These are phyloP conservation scores for Penicillium palitans DNA, from an alignment of 2,329 filamentous ascomycete genomes.

Conservation along the genomic window DNA sequence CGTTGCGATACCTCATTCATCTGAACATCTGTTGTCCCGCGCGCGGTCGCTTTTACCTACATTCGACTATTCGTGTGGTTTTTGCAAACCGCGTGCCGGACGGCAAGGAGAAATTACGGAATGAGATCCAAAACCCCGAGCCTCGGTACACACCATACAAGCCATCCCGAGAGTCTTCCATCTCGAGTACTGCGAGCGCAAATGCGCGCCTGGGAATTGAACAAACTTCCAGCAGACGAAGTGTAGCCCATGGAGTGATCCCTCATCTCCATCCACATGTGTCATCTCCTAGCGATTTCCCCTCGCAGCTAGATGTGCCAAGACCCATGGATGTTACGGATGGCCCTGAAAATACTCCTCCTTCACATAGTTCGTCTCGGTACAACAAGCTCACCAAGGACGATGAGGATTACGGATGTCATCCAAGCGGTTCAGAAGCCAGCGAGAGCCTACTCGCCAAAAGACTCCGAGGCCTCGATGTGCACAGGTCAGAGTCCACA, in stretches of 20 bases:
- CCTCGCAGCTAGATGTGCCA: slow-evolving; percentile 14
- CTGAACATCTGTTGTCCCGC: slow-evolving; percentile 87
- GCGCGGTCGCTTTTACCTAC: slow-evolving; percentile 81
- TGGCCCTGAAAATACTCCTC: slow-evolving; percentile 27
- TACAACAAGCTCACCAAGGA: slow-evolving; percentile 71
- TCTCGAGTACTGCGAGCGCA: slow-evolving; percentile 32
- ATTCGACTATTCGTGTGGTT: slow-evolving; percentile 89
- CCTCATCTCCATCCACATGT: slow-evolving; percentile 11
- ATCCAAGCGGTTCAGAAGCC: slow-evolving; percentile 47
- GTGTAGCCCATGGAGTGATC: slow-evolving; percentile 48
- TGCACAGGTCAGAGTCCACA: slow-evolving; percentile 35
- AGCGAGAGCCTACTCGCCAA: slow-evolving; percentile 70
- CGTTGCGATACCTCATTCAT: slow-evolving; percentile 86
- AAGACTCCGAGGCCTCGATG: slow-evolving; percentile 63
- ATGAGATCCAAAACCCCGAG: slow-evolving; percentile 86
- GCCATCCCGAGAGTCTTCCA: slow-evolving; percentile 51
- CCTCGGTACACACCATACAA: slow-evolving; percentile 86
- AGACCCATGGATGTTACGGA: slow-evolving; percentile 14
- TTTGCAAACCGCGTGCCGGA: slow-evolving; percentile 97
- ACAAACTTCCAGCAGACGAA: slow-evolving; percentile 60
- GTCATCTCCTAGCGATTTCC: slow-evolving; percentile 14
- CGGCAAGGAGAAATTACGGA: slow-evolving; percentile 86
- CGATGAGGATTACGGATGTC: slow-evolving; percentile 63
- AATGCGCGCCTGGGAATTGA: slow-evolving; percentile 59
- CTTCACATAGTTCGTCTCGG: slow-evolving; percentile 34